phyloP scores from a whole-genome alignment of 768 basidiomycete genomes.

The Solioccasus polychromus region DNA sequence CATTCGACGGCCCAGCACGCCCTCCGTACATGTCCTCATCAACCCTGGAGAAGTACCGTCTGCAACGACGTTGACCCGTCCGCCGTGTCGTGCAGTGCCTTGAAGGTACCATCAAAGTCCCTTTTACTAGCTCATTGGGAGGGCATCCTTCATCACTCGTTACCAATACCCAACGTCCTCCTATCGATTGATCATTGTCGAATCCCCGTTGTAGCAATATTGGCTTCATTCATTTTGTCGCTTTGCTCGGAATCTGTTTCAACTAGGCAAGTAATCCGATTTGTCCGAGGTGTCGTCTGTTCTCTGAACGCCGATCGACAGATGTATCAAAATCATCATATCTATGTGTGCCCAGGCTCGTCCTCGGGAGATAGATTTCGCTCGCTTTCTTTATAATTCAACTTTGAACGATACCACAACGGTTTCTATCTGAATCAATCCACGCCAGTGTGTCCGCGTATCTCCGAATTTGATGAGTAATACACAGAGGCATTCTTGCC shows the following conservation, averaged over 20 bases:
- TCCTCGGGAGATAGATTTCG: too few species aligned
- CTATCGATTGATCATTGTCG: not conserved
- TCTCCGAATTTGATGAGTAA: too few species aligned
- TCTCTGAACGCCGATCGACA: slow-evolving; percentile 16
- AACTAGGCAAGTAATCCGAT: not conserved
- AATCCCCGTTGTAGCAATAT: slow-evolving; percentile 16
- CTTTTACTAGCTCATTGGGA: slow-evolving; percentile 43
- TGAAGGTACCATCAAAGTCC: slow-evolving; percentile 29
- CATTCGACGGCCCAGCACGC: slow-evolving; percentile 50
- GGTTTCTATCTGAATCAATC: too few species aligned
- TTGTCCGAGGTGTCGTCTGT: too few species aligned
- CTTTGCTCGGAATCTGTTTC: not conserved
- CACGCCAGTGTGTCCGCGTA: too few species aligned
- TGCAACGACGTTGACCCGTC: slow-evolving; percentile 11
- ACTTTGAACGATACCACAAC: too few species aligned
- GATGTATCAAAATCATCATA: not conserved
- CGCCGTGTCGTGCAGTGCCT: slow-evolving; percentile 5
- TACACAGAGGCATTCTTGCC: too few species aligned
- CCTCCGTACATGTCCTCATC: slow-evolving; percentile 23
- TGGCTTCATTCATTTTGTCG: not conserved
- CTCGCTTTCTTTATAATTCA: too few species aligned
- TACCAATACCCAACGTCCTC: slow-evolving; percentile 19
- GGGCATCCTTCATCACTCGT: slow-evolving; percentile 38
- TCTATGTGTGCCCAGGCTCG: too few species aligned
- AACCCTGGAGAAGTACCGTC: slow-evolving; percentile 10